These are phyloP conservation scores for Taphrina betulina DNA, from an alignment of 1,139 yeast species.

Conservation along the genomic window DNA sequence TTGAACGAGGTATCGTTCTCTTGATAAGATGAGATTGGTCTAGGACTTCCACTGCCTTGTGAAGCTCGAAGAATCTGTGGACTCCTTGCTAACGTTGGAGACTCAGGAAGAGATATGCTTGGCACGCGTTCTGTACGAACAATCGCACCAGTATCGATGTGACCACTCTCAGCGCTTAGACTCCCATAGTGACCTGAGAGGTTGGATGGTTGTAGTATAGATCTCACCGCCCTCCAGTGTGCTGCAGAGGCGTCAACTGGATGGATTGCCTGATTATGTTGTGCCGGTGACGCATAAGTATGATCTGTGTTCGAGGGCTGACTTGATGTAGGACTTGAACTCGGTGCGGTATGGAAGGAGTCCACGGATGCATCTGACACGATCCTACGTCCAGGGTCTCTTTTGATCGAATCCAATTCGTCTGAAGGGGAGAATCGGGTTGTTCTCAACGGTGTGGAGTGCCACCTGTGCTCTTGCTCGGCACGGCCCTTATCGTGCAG, in stretches of 20 bases:
- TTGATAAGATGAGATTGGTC: neutral
- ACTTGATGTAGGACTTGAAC: neutral
- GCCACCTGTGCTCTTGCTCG: too few relatives aligned
- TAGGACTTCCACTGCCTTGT: neutral
- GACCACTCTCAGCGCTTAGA: neutral
- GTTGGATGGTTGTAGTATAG: neutral
- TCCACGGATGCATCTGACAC: neutral
- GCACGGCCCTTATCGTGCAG: too few relatives aligned
- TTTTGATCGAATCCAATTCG: too few relatives aligned
- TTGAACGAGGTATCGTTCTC: neutral
- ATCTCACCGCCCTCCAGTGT: neutral
- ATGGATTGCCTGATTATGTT: neutral
- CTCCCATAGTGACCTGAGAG: neutral
- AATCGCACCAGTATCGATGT: neutral
- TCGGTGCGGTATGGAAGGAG: neutral
- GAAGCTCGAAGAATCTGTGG: too few relatives aligned
- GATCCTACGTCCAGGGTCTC: too few relatives aligned
- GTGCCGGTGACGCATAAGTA: neutral
- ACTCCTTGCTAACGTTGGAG: too few relatives aligned
- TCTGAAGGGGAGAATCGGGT: too few relatives aligned
- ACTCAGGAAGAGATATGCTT: too few relatives aligned
- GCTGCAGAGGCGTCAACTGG: neutral
- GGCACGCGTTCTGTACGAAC: too few relatives aligned
- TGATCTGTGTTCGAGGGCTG: neutral
- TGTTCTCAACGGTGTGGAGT: too few relatives aligned